Evolutionary conservation across 1,284 basidiomycete genomes (phyloP).

Genomic region (Austroboletus niveus): DNA sequence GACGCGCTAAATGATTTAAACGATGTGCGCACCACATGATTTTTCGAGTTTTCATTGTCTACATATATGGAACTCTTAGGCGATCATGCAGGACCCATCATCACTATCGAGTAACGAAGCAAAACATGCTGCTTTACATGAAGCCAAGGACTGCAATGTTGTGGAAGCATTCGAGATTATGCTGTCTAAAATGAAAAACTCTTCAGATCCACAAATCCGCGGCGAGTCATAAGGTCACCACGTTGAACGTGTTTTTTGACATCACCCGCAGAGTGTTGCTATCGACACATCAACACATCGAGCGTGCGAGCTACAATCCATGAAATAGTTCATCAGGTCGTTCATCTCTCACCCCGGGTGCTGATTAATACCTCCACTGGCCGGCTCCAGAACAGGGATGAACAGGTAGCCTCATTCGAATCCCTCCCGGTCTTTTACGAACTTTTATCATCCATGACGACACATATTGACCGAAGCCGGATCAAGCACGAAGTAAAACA

Average conservation of each 20-base stretch:
- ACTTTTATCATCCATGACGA: neutral
- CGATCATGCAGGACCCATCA: neutral
- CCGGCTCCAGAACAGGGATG: neutral
- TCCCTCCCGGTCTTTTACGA: neutral
- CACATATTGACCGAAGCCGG: neutral
- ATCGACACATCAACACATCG: neutral
- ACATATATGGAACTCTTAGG: too few relatives aligned
- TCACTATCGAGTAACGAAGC: neutral
- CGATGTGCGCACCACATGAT: too few relatives aligned
- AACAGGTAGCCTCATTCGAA: neutral
- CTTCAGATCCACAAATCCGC: neutral
- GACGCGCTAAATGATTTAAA: too few relatives aligned
- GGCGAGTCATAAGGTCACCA: neutral
- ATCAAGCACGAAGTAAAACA: neutral
- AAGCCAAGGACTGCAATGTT: neutral
- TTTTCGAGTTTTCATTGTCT: too few relatives aligned
- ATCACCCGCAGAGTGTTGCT: neutral
- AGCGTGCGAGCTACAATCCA: neutral
- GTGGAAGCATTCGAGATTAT: neutral
- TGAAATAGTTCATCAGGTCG: neutral
- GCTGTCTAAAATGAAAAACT: neutral
- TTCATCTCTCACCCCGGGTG: neutral
- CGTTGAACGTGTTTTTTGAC: neutral
- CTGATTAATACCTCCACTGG: neutral
- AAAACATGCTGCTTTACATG: neutral